phyloP scores from a whole-genome alignment of 495 filamentous ascomycete genomes.

The Hypoxylon subgilvum region DNA sequence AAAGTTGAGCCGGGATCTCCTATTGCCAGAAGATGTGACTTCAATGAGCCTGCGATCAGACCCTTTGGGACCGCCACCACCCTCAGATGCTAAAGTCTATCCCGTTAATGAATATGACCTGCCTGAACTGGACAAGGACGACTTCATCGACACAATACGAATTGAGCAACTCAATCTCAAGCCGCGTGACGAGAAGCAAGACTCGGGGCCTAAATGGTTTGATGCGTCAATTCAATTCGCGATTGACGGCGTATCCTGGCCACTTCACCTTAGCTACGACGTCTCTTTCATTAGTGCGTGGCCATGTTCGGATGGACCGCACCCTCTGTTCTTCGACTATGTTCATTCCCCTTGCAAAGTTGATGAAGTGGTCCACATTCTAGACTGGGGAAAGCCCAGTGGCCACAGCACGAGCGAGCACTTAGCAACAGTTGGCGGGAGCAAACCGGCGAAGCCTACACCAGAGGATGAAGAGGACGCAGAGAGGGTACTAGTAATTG shows the following conservation, averaged over 20 bases:
- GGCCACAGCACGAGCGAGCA: constrained; percentile 26
- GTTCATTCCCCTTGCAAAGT: constrained; percentile 58
- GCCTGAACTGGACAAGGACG: constrained; percentile 55
- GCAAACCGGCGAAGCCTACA: constrained; percentile 13
- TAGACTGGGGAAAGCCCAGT: constrained; percentile 62
- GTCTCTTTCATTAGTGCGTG: constrained; percentile 70
- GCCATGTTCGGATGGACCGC: constrained; percentile 72
- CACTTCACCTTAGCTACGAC: constrained; percentile 66
- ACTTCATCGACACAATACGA: constrained; percentile 65
- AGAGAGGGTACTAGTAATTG: constrained; percentile 69
- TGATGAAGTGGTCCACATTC: constrained; percentile 64
- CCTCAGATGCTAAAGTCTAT: constrained; percentile 61
- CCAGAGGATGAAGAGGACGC: constrained; percentile 46
- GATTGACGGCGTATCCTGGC: constrained; percentile 67
- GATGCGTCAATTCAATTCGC: constrained; percentile 72
- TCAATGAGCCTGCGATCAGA: constrained; percentile 67
- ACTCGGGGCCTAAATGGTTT: constrained; percentile 53
- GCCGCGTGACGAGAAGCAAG: constrained; percentile 28
- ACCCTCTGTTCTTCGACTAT: constrained; percentile 73
- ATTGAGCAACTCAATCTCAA: constrained; percentile 68
- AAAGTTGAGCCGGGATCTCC: constrained; percentile 48
- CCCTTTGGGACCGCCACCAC: constrained; percentile 65
- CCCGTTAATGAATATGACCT: constrained; percentile 68
- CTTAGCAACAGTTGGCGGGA: constrained; percentile 31
- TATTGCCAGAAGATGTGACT: constrained; percentile 59